A percentile compares a stretch with the other conserved stretches of the same genome.
phyloP scores from a whole-genome alignment of 768 basidiomycete genomes.

The Scleroderma citrinum region DNA sequence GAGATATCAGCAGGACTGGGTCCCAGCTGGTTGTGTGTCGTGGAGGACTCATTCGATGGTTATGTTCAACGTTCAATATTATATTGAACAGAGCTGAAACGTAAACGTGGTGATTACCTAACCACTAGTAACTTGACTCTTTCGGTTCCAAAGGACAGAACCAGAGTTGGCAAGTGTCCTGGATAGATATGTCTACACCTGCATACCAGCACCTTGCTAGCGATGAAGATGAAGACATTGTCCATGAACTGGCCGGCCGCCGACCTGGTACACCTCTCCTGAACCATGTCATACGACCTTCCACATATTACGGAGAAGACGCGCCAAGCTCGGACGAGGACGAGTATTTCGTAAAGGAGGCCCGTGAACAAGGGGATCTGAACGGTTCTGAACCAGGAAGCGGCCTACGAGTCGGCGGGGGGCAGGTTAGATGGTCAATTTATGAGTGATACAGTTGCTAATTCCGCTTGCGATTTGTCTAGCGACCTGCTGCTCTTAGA shows the following conservation, averaged over 20 bases:
- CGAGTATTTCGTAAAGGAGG: conserved; percentile 43
- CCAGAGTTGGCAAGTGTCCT: background rate
- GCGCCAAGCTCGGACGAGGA: conserved; percentile 73
- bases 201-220: conserved; percentile 27
- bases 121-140: no score
- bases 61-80: no score
- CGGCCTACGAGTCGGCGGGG: conserved; percentile 31
- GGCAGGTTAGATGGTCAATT: conserved; percentile 28
- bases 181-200: conserved; percentile 21
- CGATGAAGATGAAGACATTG: conserved; percentile 20
- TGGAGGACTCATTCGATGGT: conserved; percentile 29
- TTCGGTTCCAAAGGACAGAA: no score
- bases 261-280: background rate
- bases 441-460: background rate
- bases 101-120: no score
- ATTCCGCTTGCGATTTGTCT: conserved; percentile 7
- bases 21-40: conserved; percentile 68
- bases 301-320: conserved; percentile 67
- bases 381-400: conserved; percentile 24
- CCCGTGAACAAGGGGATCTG: conserved; percentile 9
- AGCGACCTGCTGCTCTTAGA: conserved; percentile 52
- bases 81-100: no score
- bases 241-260: conserved; percentile 8
- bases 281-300: conserved; percentile 23
- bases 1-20: conserved; percentile 80